These are phyloP conservation scores for Nadsonia starkeyi-henricii DNA, from an alignment of 1,139 yeast genomes.

Conservation along the genomic window DNA sequence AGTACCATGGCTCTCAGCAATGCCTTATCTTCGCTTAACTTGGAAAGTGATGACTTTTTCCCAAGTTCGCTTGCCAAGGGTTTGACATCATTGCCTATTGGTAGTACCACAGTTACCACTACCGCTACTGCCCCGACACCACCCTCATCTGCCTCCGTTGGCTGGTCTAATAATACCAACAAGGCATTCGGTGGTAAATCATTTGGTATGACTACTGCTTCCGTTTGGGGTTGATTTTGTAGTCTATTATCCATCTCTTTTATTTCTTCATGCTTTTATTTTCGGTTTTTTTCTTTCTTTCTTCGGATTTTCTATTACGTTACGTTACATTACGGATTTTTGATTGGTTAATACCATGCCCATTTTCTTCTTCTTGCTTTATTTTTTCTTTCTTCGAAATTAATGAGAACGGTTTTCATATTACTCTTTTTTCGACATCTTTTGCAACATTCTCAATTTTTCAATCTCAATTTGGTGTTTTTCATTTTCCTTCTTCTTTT, in stretches of 20 bases:
- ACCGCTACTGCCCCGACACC: not conserved
- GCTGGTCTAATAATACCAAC: not conserved
- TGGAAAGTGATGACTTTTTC: not conserved
- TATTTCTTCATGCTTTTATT: not conserved
- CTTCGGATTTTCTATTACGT: not conserved
- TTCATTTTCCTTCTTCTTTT: too few species aligned
- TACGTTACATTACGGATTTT: not conserved
- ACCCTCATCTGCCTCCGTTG: not conserved
- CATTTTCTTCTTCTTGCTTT: too few species aligned
- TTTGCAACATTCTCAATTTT: too few species aligned
- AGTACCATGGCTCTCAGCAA: not conserved
- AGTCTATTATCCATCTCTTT: not conserved
- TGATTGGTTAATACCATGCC: too few species aligned
- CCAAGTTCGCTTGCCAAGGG: not conserved
- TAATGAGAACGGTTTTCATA: too few species aligned
- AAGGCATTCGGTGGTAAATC: not conserved
- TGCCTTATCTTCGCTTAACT: not conserved
- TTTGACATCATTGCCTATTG: not conserved
- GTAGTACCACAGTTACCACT: not conserved
- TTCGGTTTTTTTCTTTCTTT: not conserved
- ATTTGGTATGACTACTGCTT: not conserved
- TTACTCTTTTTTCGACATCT: too few species aligned
- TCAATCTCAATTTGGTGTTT: too few species aligned
- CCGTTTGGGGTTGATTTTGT: not conserved
- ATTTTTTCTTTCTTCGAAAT: too few species aligned